Base-by-base conservation (phyloP, 768 basidiomycete genomes). In the Termitomyces sp. region DNA sequence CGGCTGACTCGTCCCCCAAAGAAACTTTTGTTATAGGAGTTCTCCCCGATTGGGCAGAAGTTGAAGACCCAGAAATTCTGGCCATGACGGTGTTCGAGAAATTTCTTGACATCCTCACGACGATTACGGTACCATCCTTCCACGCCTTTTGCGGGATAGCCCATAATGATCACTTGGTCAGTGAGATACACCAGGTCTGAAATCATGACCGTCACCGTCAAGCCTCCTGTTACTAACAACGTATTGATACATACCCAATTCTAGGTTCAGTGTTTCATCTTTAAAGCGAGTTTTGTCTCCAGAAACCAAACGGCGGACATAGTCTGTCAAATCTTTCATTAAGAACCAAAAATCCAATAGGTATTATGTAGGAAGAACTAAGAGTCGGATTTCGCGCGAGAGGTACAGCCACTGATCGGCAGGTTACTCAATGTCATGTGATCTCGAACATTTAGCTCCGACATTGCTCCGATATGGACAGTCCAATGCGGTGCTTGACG, bases 1-100 rank as follows among this genome's bases (percentile, higher is more conserved):
- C 93, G 78, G 66, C 89, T 92, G 18, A 94, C 89, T 45, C 91
- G 78, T 8, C 87, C 86, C 13, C 82, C 81, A 69, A 95, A 95
- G 40, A 87, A 74, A 50, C 75, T 74, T 2, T 87, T 76, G 3
- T 86, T 82, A 71, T 96, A 96, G 7, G 86, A 81, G 69, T 95
- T 95, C 73, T 95, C 94, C 63, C 78, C 80, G 8, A 88, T 67
- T 0, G 93, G 92, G 65, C 93, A 95, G 61, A 95, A 86, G 71
- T 96, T 95, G 80, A 92, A 94, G 11, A 95, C 84, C 88, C 92
- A 91, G 70, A 85, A 95, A 67, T 92, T 86, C 67, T 86, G 80
- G 5, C 84, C 84, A 67, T 94, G 92, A 50, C 87, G 79, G 57
- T 84, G 76, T 32, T 90, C 85, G 6, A 94, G 79, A 71, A 95